Evolutionary conservation across 345 rosid species (phyloP).

Genomic region (Euphorbia tirucalli): DNA sequence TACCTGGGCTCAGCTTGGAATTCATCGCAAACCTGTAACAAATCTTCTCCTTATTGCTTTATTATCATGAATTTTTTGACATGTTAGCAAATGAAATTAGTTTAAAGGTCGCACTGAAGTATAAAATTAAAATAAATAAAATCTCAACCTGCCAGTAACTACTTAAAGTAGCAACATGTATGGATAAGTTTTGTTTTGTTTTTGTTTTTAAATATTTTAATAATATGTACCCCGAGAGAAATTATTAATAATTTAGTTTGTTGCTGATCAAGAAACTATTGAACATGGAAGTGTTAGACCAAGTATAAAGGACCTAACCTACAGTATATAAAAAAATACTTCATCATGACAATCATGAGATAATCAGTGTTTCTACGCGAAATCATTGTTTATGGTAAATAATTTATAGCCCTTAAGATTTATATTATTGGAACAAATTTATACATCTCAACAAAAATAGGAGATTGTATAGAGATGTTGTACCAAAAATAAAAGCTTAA

Average conservation of each 20-base stretch:
- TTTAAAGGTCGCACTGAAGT: too few species aligned
- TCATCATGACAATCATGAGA: not conserved
- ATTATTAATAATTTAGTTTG: not conserved
- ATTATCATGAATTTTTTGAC: not conserved
- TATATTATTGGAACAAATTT: too few species aligned
- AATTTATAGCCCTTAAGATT: too few species aligned
- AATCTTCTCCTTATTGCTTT: not conserved
- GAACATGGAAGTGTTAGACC: not conserved
- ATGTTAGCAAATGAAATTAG: too few species aligned
- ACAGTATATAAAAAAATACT: too few species aligned
- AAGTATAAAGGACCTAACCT: not conserved
- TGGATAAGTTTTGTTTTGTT: not conserved
- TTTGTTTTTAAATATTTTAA: not conserved
- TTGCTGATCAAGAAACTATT: not conserved
- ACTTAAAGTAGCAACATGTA: not conserved
- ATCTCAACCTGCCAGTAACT: not conserved
- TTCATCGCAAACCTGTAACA: constrained; percentile 90
- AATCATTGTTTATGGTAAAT: too few species aligned
- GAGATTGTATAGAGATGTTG: too few species aligned
- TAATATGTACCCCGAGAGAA: too few species aligned
- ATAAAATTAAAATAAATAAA: not conserved
- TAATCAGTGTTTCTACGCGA: not conserved
- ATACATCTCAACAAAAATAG: too few species aligned
- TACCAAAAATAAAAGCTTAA: too few species aligned
- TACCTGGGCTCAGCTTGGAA: constrained; percentile 97